Percentiles rank a stretch among this genome's conserved stretches.
Conservation (phyloP, 31 red algal genomes). For the Porphyra umbilicalis region DNA sequence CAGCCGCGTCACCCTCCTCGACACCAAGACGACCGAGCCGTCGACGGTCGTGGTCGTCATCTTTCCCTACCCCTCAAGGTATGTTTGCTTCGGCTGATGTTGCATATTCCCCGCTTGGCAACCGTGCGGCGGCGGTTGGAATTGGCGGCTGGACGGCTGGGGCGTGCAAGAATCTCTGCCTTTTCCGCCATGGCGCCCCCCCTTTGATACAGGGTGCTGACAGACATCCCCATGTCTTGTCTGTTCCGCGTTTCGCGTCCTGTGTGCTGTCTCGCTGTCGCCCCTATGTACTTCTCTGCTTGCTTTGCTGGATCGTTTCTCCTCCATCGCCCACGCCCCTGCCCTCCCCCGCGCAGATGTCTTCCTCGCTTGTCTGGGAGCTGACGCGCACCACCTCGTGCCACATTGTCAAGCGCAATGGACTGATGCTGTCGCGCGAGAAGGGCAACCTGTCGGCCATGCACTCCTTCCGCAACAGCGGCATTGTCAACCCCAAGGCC, state of each 20-base stretch:
- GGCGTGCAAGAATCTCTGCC: too few relatives aligned
- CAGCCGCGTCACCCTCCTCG: neutral
- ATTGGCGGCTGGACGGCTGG: too few relatives aligned
- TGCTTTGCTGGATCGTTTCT: too few relatives aligned
- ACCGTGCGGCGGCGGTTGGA: too few relatives aligned
- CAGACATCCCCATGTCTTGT: too few relatives aligned
- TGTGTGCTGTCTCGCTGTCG: too few relatives aligned
- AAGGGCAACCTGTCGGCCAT: constrained; percentile 36
- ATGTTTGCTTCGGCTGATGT: too few relatives aligned
- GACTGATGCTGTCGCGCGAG: constrained; percentile 19
- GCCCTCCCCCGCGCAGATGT: constrained; percentile 12
- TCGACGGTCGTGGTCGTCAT: neutral
- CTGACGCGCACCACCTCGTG: constrained; percentile 26
- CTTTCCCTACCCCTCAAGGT: neutral
- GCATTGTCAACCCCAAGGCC: constrained; percentile 20
- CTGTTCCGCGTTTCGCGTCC: too few relatives aligned
- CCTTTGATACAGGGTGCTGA: neutral
- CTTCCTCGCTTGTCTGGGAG: constrained; percentile 46
- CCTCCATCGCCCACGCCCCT: neutral
- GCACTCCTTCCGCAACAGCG: constrained; percentile 24
- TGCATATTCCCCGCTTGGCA: too few relatives aligned
- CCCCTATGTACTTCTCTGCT: too few relatives aligned
- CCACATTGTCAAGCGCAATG: constrained; percentile 18
- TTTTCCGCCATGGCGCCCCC: too few relatives aligned
- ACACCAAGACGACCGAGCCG: neutral